A percentile compares a stretch with the other conserved stretches of the same genome.
phyloP scores from a whole-genome alignment of 2,329 filamentous ascomycete genomes.

The Thielaviopsis populi region DNA sequence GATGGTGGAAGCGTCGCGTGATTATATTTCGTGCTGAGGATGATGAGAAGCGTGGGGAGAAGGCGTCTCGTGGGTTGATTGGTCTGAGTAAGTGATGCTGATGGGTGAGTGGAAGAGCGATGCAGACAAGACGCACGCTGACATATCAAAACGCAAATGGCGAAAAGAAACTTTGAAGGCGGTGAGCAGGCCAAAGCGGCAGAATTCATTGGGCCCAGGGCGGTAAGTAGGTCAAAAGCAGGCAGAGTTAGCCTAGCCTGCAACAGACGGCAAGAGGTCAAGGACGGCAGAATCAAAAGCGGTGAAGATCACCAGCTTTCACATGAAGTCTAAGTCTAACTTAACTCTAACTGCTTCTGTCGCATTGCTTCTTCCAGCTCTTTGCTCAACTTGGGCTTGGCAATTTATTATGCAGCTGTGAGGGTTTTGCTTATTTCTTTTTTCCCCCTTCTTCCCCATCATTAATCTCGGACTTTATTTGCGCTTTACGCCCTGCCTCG shows the following conservation, averaged over 20 bases:
- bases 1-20: neutral
- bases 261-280: neutral
- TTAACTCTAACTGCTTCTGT: neutral
- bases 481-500: too few relatives aligned
- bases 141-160: neutral
- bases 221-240: neutral
- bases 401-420: neutral
- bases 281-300: neutral
- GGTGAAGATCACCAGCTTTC: neutral
- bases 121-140: neutral
- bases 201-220: neutral
- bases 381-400: neutral
- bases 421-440: neutral
- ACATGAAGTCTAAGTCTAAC: neutral
- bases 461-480: neutral
- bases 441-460: neutral
- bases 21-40: neutral
- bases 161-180: conserved; percentile 2
- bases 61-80: too few relatives aligned
- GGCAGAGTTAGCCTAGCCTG: neutral
- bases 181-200: neutral
- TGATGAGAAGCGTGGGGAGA: neutral
- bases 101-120: neutral
- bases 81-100: neutral
- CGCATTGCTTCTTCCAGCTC: neutral